Conservation (phyloP, 2,329 filamentous ascomycete species). For the Microdochium nivale region DNA sequence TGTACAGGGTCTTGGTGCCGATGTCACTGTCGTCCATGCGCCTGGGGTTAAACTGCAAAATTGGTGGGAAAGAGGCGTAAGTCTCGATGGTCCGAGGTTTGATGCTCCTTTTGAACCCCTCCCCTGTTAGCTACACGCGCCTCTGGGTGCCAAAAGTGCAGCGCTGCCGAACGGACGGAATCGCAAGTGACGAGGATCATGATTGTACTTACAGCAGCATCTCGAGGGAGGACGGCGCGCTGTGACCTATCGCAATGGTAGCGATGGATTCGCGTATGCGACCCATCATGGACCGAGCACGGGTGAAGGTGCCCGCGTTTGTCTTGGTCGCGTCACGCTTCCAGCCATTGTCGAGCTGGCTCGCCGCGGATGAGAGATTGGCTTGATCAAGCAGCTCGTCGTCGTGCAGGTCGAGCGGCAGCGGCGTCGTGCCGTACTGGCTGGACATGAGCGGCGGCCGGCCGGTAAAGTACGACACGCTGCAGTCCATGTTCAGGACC, state of each 20-base stretch:
- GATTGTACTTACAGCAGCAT: slow-evolving; percentile 19
- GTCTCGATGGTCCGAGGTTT: slow-evolving; percentile 23
- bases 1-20: slow-evolving; percentile 25
- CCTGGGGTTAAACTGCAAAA: slow-evolving; percentile 27
- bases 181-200: neutral
- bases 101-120: slow-evolving; percentile 18
- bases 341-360: slow-evolving; percentile 23
- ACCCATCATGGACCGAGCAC: slow-evolving; percentile 27
- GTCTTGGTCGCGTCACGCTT: slow-evolving; percentile 11
- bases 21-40: slow-evolving; percentile 24
- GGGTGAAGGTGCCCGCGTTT: slow-evolving; percentile 20
- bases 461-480: slow-evolving; percentile 24
- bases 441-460: slow-evolving; percentile 28
- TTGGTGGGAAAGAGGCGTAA: slow-evolving; percentile 24
- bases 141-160: too few species aligned
- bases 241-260: slow-evolving; percentile 41
- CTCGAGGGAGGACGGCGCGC: slow-evolving; percentile 24
- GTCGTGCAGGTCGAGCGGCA: slow-evolving; percentile 29
- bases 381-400: slow-evolving; percentile 17
- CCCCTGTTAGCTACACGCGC: neutral
- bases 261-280: slow-evolving; percentile 49
- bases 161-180: too few species aligned
- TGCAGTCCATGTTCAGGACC: slow-evolving; percentile 20
- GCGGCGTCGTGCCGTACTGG: slow-evolving; percentile 25
- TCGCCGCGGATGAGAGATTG: neutral